phyloP scores from a whole-genome alignment of 176 grass and related monocot species.

The Zea mays region DNA sequence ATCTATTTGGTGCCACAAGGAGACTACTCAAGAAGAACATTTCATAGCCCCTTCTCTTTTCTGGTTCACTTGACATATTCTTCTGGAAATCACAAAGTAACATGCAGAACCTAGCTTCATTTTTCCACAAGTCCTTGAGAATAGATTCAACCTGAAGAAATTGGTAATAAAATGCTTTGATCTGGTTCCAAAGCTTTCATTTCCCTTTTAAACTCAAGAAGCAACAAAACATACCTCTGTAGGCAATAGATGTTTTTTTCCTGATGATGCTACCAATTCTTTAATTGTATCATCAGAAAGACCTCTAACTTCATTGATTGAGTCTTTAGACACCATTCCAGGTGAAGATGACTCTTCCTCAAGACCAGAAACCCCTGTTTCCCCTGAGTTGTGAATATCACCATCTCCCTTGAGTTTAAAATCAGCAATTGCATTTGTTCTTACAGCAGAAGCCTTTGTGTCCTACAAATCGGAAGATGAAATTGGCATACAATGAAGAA shows the following conservation, averaged over 20 bases:
- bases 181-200: conserved; percentile 18
- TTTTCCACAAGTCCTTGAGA: conserved; percentile 77
- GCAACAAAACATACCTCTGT: conserved; percentile 55
- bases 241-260: conserved; percentile 69
- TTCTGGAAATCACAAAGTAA: conserved; percentile 78
- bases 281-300: conserved; percentile 56
- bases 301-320: conserved; percentile 31
- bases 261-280: conserved; percentile 55
- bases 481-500: conserved; percentile 33
- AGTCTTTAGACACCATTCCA: conserved; percentile 25
- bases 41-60: conserved; percentile 61
- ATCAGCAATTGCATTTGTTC: conserved; percentile 51
- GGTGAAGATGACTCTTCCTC: conserved; percentile 45
- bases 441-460: conserved; percentile 46
- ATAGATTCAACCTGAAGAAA: conserved; percentile 70
- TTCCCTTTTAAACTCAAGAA: conserved; percentile 21
- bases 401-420: conserved; percentile 49
- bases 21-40: conserved; percentile 92
- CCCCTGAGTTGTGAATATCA: conserved; percentile 28
- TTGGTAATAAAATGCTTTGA: conserved; percentile 27
- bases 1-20: conserved; percentile 81
- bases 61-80: conserved; percentile 48
- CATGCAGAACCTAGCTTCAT: conserved; percentile 68
- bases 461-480: conserved; percentile 48
- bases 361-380: conserved; percentile 52